Percentiles rank a stretch among this genome's conserved stretches.
Evolutionary conservation across 441 rosid species (phyloP).

Genomic region (Adansonia gregorii): DNA sequence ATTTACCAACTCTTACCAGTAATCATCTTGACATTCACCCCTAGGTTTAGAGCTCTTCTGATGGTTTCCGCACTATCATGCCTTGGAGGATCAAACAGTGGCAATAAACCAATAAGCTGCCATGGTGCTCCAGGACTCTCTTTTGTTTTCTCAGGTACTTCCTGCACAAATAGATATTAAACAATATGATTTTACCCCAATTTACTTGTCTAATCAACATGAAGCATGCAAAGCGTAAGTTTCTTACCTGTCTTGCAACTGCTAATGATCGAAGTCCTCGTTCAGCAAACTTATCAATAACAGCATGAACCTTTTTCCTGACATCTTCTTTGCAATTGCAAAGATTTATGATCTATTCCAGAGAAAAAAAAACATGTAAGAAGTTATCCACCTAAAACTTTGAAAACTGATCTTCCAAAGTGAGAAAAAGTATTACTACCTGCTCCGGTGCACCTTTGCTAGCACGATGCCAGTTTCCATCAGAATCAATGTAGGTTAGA

Average conservation of each 20-base stretch:
- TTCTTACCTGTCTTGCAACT: constrained; percentile 78
- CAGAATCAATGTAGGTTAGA: constrained; percentile 69
- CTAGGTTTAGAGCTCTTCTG: constrained; percentile 81
- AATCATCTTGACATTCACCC: constrained; percentile 91
- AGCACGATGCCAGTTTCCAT: constrained; percentile 78
- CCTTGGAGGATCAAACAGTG: constrained; percentile 90
- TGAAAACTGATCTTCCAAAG: background rate
- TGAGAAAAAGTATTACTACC: constrained; percentile 40
- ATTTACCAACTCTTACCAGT: constrained; percentile 51
- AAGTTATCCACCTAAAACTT: background rate
- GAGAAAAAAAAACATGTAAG: background rate
- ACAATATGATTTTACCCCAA: background rate
- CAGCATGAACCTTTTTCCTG: constrained; percentile 63
- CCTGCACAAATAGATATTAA: constrained; percentile 43
- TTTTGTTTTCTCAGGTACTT: constrained; percentile 75
- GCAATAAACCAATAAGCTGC: constrained; percentile 75
- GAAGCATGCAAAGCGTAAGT: constrained; percentile 8
- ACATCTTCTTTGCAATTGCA: constrained; percentile 78
- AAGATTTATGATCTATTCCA: constrained; percentile 55
- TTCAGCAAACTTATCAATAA: constrained; percentile 83
- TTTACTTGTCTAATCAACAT: background rate
- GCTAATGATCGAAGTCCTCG: constrained; percentile 87
- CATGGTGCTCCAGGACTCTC: constrained; percentile 79
- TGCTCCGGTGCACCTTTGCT: constrained; percentile 97
- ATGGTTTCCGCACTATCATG: constrained; percentile 94